Conservation (phyloP, 257 asterid species). For the Apocynum venetum region DNA sequence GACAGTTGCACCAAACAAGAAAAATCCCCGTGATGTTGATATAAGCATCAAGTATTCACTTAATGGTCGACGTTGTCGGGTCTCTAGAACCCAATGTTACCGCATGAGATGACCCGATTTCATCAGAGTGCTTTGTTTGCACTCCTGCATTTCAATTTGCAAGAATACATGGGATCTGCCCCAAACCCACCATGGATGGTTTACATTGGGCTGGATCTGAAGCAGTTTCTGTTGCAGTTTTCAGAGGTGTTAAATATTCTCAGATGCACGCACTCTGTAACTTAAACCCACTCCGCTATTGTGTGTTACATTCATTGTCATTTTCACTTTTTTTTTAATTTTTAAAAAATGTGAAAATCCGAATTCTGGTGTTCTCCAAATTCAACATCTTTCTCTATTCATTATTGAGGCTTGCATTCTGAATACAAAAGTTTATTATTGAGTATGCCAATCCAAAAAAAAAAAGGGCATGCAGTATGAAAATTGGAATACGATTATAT, state of each 20-base stretch:
- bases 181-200: background rate
- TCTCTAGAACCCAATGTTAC: slow-evolving; percentile 58
- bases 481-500: no score
- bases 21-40: slow-evolving; percentile 94
- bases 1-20: slow-evolving; percentile 82
- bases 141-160: background rate
- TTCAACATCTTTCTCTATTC: background rate
- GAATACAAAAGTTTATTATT: no score
- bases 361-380: no score
- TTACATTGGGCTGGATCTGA: background rate
- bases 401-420: no score
- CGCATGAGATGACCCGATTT: slow-evolving; percentile 51
- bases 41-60: slow-evolving; percentile 66
- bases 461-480: no score
- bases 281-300: no score
- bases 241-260: background rate
- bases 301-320: background rate
- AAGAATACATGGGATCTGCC: background rate
- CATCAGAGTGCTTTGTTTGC: background rate
- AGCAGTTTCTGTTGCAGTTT: background rate
- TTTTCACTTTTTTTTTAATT: background rate
- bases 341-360: slow-evolving; percentile 1
- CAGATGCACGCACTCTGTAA: background rate
- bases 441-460: no score
- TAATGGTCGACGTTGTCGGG: slow-evolving; percentile 61